Evolutionary conservation across 805 yeast species (phyloP), one percentile per base, ranked within the genome.

Genomic region (Hyphopichia homilentoma): DNA sequence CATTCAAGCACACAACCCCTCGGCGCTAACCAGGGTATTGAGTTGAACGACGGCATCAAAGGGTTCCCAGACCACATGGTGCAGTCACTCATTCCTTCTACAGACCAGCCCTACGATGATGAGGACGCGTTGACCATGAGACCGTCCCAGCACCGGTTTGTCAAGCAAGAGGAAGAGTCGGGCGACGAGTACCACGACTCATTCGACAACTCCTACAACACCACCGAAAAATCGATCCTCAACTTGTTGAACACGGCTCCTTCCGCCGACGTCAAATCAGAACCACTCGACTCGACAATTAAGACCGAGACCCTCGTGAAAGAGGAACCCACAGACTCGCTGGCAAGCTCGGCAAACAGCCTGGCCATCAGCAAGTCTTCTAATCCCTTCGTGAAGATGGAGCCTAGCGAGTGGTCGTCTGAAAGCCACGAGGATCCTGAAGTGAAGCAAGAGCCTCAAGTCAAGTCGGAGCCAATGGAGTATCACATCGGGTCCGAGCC

Each of bases 41-140:
- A 59, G 38, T 44, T 66, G 30, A 60, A 61, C 36, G 70, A 65
- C 38, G 73, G 73, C 3, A 62, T 66, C 22, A 61, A 61, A 36
- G 73, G 71, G 1, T 62, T 66, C 24, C 44, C 68, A 2, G 67
- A 65, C 39, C 54, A 55, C 16, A 31, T 61, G 33, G 69, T 66
- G 7, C 60, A 50, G 24, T 44, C 50, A 35, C 41, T 66, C 23
- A 46, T 62, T 12, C 68, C 66, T 3, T 16, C 28, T 15, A 27
- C 36, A 4, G 23, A 35, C 13, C 28, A 33, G 12, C 41, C 35
- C 7, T 42, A 42, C 4, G 44, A 45, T 12, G 34, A 32, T 11
- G 45, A 40, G 2, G 48, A 42, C 21, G 30, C 21, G 16, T 18
- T 26, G 28, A 18, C 21, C 30, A 28, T 24, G 20, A 28, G 23